A percentile compares a stretch with the other conserved stretches of the same genome.
These are phyloP conservation scores for Pythium scleroteichum DNA, from an alignment of 352 stramenopile species.

Conservation along the genomic window DNA sequence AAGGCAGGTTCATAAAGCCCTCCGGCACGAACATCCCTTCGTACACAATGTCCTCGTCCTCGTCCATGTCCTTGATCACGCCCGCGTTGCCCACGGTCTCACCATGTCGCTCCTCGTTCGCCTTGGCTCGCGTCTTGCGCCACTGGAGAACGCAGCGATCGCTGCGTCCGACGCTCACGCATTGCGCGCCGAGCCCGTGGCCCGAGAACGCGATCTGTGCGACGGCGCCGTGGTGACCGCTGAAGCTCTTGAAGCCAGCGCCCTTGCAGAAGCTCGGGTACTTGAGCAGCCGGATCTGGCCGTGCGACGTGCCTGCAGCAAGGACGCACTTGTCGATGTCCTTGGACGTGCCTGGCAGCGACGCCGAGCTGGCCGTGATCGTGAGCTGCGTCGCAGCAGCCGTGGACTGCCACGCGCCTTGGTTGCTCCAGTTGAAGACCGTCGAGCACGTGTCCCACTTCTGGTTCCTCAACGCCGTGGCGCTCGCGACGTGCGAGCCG, in stretches of 20 bases:
- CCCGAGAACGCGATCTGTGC: constrained; percentile 49
- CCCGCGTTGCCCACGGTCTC: constrained; percentile 17
- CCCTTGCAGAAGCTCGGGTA: constrained; percentile 61
- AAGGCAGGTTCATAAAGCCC: constrained; percentile 51
- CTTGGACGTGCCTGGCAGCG: constrained; percentile 28
- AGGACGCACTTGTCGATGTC: constrained; percentile 39
- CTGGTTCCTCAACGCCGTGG: constrained; percentile 65
- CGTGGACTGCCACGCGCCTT: constrained; percentile 54
- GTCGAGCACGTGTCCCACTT: constrained; percentile 72
- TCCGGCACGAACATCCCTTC: constrained; percentile 63
- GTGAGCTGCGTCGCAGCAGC: constrained; percentile 32
- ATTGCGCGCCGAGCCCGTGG: constrained; percentile 39
- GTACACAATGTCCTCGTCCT: constrained; percentile 49
- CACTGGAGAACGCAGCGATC: constrained; percentile 78
- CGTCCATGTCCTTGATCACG: constrained; percentile 52
- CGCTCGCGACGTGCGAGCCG: constrained; percentile 74
- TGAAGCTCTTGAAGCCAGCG: constrained; percentile 60
- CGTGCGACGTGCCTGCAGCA: constrained; percentile 51
- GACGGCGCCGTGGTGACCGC: constrained; percentile 52
- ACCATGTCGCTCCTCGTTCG: constrained; percentile 7
- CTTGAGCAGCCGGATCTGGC: constrained; percentile 53
- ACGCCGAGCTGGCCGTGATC: constrained; percentile 51
- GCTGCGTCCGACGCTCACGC: constrained; percentile 51
- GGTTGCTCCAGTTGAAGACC: constrained; percentile 81
- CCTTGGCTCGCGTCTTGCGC: constrained; percentile 40